Evolutionary conservation across 257 asterid genomes (phyloP), one percentile per base, ranked within the genome.

Genomic region (Lithospermum erythrorhizon): DNA sequence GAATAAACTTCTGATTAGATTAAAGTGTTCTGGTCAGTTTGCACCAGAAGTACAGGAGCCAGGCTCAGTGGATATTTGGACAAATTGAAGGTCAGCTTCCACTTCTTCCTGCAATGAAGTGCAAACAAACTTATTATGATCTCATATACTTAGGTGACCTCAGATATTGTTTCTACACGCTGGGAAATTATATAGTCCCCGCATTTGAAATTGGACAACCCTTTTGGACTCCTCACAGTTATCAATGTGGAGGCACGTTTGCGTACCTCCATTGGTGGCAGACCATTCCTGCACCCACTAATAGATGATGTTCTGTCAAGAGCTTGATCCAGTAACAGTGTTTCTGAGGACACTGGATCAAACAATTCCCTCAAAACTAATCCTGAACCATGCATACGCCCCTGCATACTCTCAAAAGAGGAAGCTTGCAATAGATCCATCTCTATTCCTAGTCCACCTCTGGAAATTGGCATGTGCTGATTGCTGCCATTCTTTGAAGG

Each of bases 391-490:
- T 47, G 56, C 59, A 69, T 72, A 69, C 6, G 17, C 24, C 84
- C 82, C 20, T 73, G 79, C 52, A 70, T 35, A 41, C 49, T 41
- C 65, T 65, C 58, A 21, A 76, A 47, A 61, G 87, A 66, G 17
- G 89, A 63, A 68, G 78, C 75, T 30, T 87, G 84, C 52, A 87
- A 67, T 24, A 82, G 76, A 61, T 74, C 74, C 84, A 82, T 82
- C 84, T 80, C 95, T 66, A 79, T 72, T 56, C 79, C 87, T 57
- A 60, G 75, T 60, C 61, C 75, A 35, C 63, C 76, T 66, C 66
- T 73, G 58, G 75, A 29, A 66, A 54, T 35, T 3, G 66, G 61
- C 64, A 81, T 72, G 75, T 72, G 76, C 68, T 68, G 87, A 66
- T 23, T 20, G 25, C 18, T 69, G 65, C 55, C 67, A 62, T 57